Evolutionary conservation across 2,329 filamentous ascomycete genomes (phyloP), one percentile per base, ranked within the genome.

Genomic region (Venturia effusa): DNA sequence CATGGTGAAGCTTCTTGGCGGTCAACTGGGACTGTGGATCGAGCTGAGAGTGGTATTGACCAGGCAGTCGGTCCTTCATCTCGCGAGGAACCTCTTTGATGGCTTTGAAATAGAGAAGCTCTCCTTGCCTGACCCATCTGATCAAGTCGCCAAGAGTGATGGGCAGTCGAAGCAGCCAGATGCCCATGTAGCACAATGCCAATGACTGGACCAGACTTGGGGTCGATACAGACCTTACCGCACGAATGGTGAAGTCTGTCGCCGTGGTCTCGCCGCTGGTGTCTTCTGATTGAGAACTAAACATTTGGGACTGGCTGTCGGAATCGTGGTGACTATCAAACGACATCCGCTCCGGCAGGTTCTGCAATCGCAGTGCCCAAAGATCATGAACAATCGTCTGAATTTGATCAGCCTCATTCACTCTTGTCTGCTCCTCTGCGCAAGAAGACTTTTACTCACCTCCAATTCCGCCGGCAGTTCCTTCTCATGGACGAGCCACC

Each of bases 181-280:
- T 85, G 1, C 85, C 92, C 40, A 97, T 75, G 75, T 97, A 97
- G 71, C 89, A 92, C 13, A 96, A 73, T 1, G 81, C 86, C 62
- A 97, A 75, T 0, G 88, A 88, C 68, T 96, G 92, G 51, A 89
- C 77, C 41, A 95, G 77, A 61, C 78, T 84, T 1, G 92, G 92
- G 2, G 71, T 70, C 10, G 68, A 84, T 70, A 71, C 73, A 78
- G 84, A 72, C 68, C 78, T 74, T 6, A 78, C 78, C 32, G 75
- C 73, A 39, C 40, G 62, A 64, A n/a, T 61, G 39, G 63, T 37
- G 11, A 54, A 40, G 54, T 45, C 32, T 39, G 24, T 32, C 22
- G 34, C 32, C 8, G 54, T 40, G 32, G 54, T 55, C 32, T 34
- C 34, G 40, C 40, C 30, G 32, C 32, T 77, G 72, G 77, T 76